A percentile compares a stretch with the other conserved stretches of the same genome.
phyloP scores from a whole-genome alignment of 805 yeast genomes.

The Kazachstania bromeliacearum region DNA sequence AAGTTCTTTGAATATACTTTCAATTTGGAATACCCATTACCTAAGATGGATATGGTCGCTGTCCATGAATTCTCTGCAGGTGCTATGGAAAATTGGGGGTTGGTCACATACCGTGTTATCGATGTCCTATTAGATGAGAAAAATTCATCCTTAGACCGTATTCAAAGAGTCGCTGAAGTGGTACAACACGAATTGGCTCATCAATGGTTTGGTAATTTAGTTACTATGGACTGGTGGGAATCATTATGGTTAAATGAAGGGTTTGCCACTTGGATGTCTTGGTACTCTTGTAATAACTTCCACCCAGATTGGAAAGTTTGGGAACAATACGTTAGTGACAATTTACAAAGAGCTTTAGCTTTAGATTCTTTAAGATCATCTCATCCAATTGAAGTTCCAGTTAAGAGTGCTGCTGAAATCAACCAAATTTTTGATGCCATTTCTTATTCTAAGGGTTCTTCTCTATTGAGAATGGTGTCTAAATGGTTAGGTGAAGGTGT shows the following conservation, averaged over 20 bases:
- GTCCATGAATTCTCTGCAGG: constrained; percentile 80
- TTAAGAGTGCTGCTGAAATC: constrained; percentile 66
- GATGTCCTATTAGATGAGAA: constrained; percentile 66
- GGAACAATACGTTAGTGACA: constrained; percentile 72
- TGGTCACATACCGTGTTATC: constrained; percentile 69
- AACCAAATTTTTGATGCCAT: constrained; percentile 81
- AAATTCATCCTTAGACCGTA: constrained; percentile 52
- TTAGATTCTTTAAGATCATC: constrained; percentile 76
- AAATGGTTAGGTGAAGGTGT: constrained; percentile 71
- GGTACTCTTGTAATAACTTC: constrained; percentile 69
- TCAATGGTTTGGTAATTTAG: constrained; percentile 87
- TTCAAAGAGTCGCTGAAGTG: constrained; percentile 73
- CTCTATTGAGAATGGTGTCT: constrained; percentile 69
- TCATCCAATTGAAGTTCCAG: constrained; percentile 81
- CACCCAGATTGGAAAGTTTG: constrained; percentile 83
- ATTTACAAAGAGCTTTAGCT: constrained; percentile 63
- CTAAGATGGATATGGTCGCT: constrained; percentile 75
- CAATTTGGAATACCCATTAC: constrained; percentile 68
- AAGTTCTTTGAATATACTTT: constrained; percentile 64
- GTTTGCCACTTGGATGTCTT: constrained; percentile 86
- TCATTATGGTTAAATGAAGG: constrained; percentile 86
- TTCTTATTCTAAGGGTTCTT: constrained; percentile 74
- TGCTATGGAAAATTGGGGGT: constrained; percentile 85
- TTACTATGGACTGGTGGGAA: constrained; percentile 91
- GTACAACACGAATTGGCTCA: constrained; percentile 86